Conservation (phyloP, 2,329 filamentous ascomycete species). For the Penicillium capsulatum region DNA sequence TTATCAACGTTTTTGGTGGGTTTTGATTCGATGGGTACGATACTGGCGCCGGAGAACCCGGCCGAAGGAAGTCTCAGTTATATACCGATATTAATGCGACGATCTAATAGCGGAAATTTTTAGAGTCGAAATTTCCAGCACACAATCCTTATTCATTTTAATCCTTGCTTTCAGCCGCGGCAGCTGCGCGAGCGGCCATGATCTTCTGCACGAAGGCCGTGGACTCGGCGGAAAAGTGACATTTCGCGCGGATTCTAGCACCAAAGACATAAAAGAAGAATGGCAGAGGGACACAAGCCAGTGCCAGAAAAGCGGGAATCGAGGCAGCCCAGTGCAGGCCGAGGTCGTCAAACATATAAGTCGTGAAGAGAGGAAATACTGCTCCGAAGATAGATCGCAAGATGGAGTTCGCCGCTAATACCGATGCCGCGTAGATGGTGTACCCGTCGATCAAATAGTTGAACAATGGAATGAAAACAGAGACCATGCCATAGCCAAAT, state of each 20-base stretch:
- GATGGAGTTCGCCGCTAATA: slow-evolving; percentile 24
- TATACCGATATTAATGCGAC: too few species aligned
- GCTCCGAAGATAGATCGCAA: slow-evolving; percentile 26
- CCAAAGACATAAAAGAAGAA: slow-evolving; percentile 29
- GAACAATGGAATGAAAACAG: slow-evolving; percentile 25
- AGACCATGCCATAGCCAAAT: slow-evolving; percentile 27
- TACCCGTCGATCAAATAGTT: slow-evolving; percentile 28
- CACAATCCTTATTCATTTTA: too few species aligned
- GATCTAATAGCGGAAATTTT: too few species aligned
- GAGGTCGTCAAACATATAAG: slow-evolving; percentile 24
- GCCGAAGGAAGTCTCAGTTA: too few species aligned
- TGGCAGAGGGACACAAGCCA: slow-evolving; percentile 25
- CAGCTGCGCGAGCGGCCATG: too few species aligned
- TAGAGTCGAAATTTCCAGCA: too few species aligned
- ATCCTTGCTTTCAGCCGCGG: too few species aligned
- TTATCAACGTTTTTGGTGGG: too few species aligned
- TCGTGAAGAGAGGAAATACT: slow-evolving; percentile 26
- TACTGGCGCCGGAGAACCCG: too few species aligned
- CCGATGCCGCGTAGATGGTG: slow-evolving; percentile 26
- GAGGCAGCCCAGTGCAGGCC: slow-evolving; percentile 27
- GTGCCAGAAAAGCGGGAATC: slow-evolving; percentile 24
- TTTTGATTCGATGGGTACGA: too few species aligned
- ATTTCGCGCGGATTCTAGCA: slow-evolving; percentile 18
- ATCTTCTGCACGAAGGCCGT: slow-evolving; percentile 38
- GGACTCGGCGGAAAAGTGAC: slow-evolving; percentile 28